These are phyloP conservation scores for Boletus speciosus DNA, from an alignment of 768 basidiomycete genomes.

Conservation along the genomic window DNA sequence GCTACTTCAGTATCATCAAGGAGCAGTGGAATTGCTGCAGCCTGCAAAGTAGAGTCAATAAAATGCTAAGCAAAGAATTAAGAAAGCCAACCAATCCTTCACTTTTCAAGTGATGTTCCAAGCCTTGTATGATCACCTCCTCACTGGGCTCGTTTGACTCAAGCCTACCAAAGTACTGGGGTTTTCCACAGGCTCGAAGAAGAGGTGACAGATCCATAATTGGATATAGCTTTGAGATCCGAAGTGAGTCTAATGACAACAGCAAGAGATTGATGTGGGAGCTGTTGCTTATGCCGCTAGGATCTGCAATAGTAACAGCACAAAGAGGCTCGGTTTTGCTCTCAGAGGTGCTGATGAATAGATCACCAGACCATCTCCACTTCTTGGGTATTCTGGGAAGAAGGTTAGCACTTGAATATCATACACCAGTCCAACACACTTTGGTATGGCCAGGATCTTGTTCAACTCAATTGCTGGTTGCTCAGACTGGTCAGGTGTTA, in stretches of 20 bases:
- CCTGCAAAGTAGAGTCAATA: constrained; percentile 32
- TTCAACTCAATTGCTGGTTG: constrained; percentile 3
- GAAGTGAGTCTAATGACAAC: constrained; percentile 38
- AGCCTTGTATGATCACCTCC: constrained; percentile 34
- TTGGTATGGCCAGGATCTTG: constrained; percentile 20
- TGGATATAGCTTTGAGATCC: constrained; percentile 47
- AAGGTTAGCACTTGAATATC: constrained; percentile 1
- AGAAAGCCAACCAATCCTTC: constrained; percentile 42
- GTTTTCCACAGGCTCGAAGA: constrained; percentile 45
- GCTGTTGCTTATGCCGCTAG: constrained; percentile 40
- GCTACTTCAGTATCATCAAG: constrained; percentile 49
- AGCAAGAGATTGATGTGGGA: constrained; percentile 51
- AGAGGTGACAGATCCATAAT: constrained; percentile 45
- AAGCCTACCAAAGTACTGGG: constrained; percentile 53
- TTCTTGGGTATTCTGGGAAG: constrained; percentile 49
- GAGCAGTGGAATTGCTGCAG: constrained; percentile 44
- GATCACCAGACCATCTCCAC: constrained; percentile 64
- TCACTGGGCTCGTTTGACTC: constrained; percentile 41
- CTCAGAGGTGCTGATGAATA: constrained; percentile 40
- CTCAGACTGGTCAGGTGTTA: not conserved
- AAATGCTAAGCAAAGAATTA: not conserved
- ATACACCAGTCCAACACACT: constrained; percentile 19
- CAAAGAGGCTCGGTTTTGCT: constrained; percentile 45
- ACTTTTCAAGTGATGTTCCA: constrained; percentile 46
- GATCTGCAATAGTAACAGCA: constrained; percentile 45